These are phyloP conservation scores for Lentinula boryana DNA, from an alignment of 768 basidiomycete species.

Conservation along the genomic window DNA sequence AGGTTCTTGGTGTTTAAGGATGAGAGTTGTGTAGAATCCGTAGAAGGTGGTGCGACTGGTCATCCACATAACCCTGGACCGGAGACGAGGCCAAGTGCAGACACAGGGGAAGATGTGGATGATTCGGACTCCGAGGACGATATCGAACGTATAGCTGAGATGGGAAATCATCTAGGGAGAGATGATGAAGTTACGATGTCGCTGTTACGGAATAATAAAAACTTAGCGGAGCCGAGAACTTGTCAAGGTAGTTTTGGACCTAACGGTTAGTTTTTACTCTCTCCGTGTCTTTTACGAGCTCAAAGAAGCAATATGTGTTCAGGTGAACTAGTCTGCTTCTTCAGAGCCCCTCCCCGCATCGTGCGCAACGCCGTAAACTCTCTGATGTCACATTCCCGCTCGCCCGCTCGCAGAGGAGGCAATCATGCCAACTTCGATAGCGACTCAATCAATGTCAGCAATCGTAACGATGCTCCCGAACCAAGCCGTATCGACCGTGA, in stretches of 20 bases:
- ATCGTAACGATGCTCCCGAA: neutral
- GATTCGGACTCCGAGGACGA: slow-evolving; percentile 68
- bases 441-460: slow-evolving; percentile 13
- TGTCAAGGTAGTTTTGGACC: slow-evolving; percentile 88
- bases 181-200: slow-evolving; percentile 47
- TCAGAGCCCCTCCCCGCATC: slow-evolving; percentile 67
- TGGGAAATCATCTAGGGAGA: slow-evolving; percentile 25
- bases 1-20: slow-evolving; percentile 72
- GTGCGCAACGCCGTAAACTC: slow-evolving; percentile 53
- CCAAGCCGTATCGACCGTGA: slow-evolving; percentile 15
- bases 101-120: neutral
- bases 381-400: slow-evolving; percentile 27
- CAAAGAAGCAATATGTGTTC: slow-evolving; percentile 1
- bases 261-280: slow-evolving; percentile 49
- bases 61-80: neutral
- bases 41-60: neutral
- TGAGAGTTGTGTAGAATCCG: slow-evolving; percentile 26
- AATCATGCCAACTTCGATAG: slow-evolving; percentile 16
- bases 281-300: neutral
- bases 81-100: neutral
- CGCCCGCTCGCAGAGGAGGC: slow-evolving; percentile 26
- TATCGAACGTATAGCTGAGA: slow-evolving; percentile 24
- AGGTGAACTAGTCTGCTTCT: slow-evolving; percentile 89
- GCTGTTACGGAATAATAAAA: slow-evolving; percentile 61
- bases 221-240: slow-evolving; percentile 77